phyloP scores from a whole-genome alignment of 495 filamentous ascomycete species.

The Xylaria grammica region DNA sequence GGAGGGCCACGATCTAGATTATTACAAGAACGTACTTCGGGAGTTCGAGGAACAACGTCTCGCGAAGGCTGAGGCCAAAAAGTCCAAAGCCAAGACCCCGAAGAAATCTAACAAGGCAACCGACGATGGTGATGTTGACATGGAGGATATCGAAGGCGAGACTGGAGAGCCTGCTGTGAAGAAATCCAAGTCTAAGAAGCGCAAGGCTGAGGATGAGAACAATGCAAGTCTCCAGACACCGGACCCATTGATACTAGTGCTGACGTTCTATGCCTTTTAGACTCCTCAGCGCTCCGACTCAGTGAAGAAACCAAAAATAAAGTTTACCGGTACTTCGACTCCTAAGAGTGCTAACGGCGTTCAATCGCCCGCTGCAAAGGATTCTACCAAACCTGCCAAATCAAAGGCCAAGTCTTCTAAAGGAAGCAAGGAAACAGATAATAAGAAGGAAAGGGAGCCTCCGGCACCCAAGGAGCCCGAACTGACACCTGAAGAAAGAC shows the following conservation, averaged over 20 bases:
- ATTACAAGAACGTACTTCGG: conserved; percentile 78
- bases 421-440: conserved; percentile 66
- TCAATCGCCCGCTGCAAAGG: conserved; percentile 42
- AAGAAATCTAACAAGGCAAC: conserved; percentile 67
- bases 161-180: conserved; percentile 55
- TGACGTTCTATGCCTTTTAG: conserved; percentile 46
- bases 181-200: conserved; percentile 70
- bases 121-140: conserved; percentile 70
- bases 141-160: conserved; percentile 66
- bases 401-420: conserved; percentile 67
- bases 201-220: conserved; percentile 70
- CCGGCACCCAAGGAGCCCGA: conserved; percentile 53
- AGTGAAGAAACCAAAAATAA: conserved; percentile 71
- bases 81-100: conserved; percentile 66
- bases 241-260: background rate
- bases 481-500: conserved; percentile 54
- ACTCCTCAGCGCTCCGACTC: conserved; percentile 70
- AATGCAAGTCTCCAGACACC: conserved; percentile 58
- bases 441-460: conserved; percentile 64
- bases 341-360: conserved; percentile 60
- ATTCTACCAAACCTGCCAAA: conserved; percentile 52
- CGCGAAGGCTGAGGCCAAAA: conserved; percentile 63
- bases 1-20: conserved; percentile 69
- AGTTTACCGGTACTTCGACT: conserved; percentile 57
- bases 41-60: conserved; percentile 67